Base-by-base conservation (phyloP, 768 basidiomycete species). In the Tylopilus intermedius region DNA sequence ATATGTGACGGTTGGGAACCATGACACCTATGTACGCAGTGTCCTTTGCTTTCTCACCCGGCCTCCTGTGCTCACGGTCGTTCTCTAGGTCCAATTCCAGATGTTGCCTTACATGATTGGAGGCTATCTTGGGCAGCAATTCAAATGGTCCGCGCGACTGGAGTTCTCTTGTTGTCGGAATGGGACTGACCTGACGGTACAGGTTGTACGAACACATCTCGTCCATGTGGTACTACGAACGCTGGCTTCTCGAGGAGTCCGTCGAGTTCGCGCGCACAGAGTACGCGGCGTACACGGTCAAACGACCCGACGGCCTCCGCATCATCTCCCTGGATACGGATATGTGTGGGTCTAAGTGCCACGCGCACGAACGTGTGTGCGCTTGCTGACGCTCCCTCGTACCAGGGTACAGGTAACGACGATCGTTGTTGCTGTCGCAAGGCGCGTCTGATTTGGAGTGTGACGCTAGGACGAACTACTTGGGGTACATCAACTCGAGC, bases 1-100 rank as follows among this genome's bases (percentile, higher is more conserved):
- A 1, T 89, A 87, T 58, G 79, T 82, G n/a, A 78, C 82, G 0
- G 70, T 88, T 2, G 87, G 87, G 4, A 89, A 89, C 63, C 87
- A 89, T 58, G 87, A 89, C 61, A 81, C 75, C 46, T 86, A 86
- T 67, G 81, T 84, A 5, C 18, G 18, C 18, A 18, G 18, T 33
- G 49, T 26, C 44, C 10, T 33, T 27, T 13, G 39, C 8, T 21
- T 27, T 14, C 18, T 10, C 29, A 24, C 13, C 1, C 1, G 1
- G 11, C 18, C 9, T 1, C 9, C 27, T 4, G 2, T 40, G 3
- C 38, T 50, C 10, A 46, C 11, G 18, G 18, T 18, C 18, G 18
- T 18, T 18, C 18, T 32, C 30, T 32, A 59, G 58, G 38, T 51
- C 39, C 63, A 57, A 35, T 40, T 39, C 45, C 55, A 74, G 72